Percentiles rank a stretch among this genome's conserved stretches.
Conservation (phyloP, 148 eudicot genomes). For the Spergularia marina region DNA sequence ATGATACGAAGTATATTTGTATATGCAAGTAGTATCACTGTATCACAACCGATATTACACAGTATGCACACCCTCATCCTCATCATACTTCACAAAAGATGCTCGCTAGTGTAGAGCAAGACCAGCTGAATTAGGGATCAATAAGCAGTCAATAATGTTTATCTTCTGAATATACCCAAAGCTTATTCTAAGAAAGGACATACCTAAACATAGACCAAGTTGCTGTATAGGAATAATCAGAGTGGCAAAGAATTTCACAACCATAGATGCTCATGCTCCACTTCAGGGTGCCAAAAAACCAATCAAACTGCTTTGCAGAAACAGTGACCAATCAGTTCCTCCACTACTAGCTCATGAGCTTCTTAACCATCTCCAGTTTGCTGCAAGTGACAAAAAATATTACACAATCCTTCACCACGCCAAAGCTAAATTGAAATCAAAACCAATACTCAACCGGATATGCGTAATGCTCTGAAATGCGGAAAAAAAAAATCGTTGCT, state of each 20-base stretch:
- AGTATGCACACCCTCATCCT: too few species aligned
- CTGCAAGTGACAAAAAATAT: constrained; percentile 23
- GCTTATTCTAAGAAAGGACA: not conserved
- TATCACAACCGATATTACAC: too few species aligned
- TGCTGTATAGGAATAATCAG: not conserved
- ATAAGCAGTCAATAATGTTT: too few species aligned
- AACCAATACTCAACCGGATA: not conserved
- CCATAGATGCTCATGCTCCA: not conserved
- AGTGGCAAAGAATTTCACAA: not conserved
- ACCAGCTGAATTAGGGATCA: too few species aligned
- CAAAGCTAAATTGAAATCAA: not conserved
- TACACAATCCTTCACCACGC: not conserved
- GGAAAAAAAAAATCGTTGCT: not conserved
- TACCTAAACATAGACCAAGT: not conserved
- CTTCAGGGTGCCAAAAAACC: not conserved
- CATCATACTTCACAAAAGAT: too few species aligned
- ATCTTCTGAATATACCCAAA: too few species aligned
- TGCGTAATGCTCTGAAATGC: not conserved
- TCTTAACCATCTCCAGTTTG: constrained; percentile 32
- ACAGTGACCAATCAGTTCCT: constrained; percentile 13
- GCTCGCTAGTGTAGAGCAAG: too few species aligned
- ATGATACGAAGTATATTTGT: too few species aligned
- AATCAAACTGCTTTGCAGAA: constrained; percentile 3
- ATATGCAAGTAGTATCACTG: too few species aligned
- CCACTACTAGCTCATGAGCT: constrained; percentile 28